Conservation (phyloP, 192 early-diverging fungal species). For the Backusella circina region DNA sequence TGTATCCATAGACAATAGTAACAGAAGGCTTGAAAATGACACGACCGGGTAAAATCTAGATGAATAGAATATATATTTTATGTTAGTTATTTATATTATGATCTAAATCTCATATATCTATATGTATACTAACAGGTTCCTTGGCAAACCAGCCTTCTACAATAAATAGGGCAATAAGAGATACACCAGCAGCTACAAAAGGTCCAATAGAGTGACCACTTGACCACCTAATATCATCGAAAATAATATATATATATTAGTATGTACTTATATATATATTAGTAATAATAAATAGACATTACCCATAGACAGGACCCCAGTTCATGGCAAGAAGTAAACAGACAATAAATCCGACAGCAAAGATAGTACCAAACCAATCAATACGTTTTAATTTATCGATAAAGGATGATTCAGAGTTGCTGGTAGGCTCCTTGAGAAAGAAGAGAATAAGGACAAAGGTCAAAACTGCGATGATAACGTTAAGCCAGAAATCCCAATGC, state of each 20-base stretch:
- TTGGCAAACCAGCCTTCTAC: conserved; percentile 53
- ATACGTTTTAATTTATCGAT: conserved; percentile 51
- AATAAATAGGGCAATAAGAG: conserved; percentile 35
- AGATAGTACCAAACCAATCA: conserved; percentile 55
- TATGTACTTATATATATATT: no score
- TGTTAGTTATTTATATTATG: background rate
- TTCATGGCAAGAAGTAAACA: conserved; percentile 55
- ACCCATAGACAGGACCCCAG: conserved; percentile 60
- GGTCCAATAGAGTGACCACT: conserved; percentile 50
- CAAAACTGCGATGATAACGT: conserved; percentile 13
- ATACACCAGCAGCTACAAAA: conserved; percentile 38
- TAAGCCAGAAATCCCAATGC: conserved; percentile 67
- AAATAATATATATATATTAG: background rate
- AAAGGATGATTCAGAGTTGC: conserved; percentile 31
- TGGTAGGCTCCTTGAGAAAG: conserved; percentile 48
- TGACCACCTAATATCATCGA: conserved; percentile 39
- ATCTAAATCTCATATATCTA: background rate
- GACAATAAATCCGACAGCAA: conserved; percentile 48
- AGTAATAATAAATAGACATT: background rate
- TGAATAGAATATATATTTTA: background rate
- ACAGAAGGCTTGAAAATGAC: conserved; percentile 40
- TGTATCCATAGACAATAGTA: conserved; percentile 47
- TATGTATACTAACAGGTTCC: conserved; percentile 46
- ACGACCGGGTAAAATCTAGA: conserved; percentile 26
- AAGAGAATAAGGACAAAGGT: conserved; percentile 22